Conservation (phyloP, 2,329 filamentous ascomycete species). For the Orbilia javanica region DNA sequence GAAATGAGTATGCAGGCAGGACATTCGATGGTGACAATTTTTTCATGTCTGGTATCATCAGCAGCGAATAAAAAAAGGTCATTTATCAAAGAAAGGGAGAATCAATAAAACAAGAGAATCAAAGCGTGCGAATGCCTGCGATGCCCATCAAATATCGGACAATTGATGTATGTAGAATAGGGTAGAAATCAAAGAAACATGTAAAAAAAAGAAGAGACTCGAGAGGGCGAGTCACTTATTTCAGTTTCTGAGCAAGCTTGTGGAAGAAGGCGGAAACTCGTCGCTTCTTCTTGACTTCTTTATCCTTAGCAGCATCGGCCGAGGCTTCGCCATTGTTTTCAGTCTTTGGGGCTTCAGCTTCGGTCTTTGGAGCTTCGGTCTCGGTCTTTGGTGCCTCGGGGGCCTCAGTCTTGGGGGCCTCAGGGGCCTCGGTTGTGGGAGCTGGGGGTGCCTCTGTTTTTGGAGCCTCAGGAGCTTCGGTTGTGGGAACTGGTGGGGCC, state of each 20-base stretch:
- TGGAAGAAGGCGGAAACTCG: constrained; percentile 52
- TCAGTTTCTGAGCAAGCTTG: constrained; percentile 41
- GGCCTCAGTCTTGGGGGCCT: neutral
- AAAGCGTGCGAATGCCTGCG: constrained; percentile 31
- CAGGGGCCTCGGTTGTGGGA: neutral
- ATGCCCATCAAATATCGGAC: constrained; percentile 44
- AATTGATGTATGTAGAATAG: constrained; percentile 37
- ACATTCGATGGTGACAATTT: constrained; percentile 23
- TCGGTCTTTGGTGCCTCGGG: neutral
- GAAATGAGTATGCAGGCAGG: constrained; percentile 8
- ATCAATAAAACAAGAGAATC: constrained; percentile 21
- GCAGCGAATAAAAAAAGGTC: constrained; percentile 30
- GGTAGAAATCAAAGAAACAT: neutral
- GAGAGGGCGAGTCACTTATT: constrained; percentile 26
- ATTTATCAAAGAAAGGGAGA: constrained; percentile 23
- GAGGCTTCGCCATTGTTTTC: constrained; percentile 21
- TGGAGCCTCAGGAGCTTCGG: neutral
- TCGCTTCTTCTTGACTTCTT: constrained; percentile 55
- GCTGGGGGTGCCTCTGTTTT: neutral
- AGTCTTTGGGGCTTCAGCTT: constrained; percentile 20
- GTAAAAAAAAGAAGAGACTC: neutral
- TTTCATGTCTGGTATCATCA: constrained; percentile 59
- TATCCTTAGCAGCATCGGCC: constrained; percentile 23
- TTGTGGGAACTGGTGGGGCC: neutral
- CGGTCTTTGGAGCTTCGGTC: neutral